Conservation (phyloP, 805 yeast genomes). For the Spencermartinsiella europaea region DNA sequence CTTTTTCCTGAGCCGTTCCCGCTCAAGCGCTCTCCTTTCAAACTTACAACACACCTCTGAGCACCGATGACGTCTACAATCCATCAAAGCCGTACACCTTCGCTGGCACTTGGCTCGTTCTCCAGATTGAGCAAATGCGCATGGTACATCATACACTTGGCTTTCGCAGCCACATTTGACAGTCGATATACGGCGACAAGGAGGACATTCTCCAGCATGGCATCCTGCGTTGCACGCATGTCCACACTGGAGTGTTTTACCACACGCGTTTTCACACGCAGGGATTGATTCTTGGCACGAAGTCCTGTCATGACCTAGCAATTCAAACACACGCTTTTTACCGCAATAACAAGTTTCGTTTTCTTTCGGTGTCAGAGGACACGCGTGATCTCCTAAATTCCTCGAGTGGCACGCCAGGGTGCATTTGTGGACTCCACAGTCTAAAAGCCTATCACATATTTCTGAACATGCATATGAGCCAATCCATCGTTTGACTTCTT, state of each 20-base stretch:
- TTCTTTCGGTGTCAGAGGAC: conserved; percentile 59
- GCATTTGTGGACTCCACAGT: conserved; percentile 62
- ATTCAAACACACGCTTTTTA: conserved; percentile 42
- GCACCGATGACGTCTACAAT: conserved; percentile 80
- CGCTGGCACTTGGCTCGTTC: conserved; percentile 56
- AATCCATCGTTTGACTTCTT: conserved; percentile 34
- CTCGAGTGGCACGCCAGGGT: conserved; percentile 50
- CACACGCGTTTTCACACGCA: conserved; percentile 63
- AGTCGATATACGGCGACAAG: conserved; percentile 52
- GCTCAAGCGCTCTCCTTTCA: conserved; percentile 53
- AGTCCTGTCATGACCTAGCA: conserved; percentile 39
- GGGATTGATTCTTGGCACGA: conserved; percentile 77
- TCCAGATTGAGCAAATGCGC: conserved; percentile 50
- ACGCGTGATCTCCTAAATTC: conserved; percentile 36
- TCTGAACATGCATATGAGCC: conserved; percentile 50
- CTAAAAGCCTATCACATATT: conserved; percentile 43
- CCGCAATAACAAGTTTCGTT: conserved; percentile 80
- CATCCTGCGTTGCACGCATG: conserved; percentile 63
- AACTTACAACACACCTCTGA: conserved; percentile 60
- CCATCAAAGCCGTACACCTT: conserved; percentile 68
- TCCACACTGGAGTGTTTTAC: conserved; percentile 63
- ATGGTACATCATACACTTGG: conserved; percentile 52
- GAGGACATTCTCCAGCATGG: conserved; percentile 72
- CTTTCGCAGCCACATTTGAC: conserved; percentile 58
- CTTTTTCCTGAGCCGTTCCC: conserved; percentile 48